These are phyloP conservation scores for Trichoderma koningiopsis DNA, from an alignment of 2,329 filamentous ascomycete species.

Conservation along the genomic window DNA sequence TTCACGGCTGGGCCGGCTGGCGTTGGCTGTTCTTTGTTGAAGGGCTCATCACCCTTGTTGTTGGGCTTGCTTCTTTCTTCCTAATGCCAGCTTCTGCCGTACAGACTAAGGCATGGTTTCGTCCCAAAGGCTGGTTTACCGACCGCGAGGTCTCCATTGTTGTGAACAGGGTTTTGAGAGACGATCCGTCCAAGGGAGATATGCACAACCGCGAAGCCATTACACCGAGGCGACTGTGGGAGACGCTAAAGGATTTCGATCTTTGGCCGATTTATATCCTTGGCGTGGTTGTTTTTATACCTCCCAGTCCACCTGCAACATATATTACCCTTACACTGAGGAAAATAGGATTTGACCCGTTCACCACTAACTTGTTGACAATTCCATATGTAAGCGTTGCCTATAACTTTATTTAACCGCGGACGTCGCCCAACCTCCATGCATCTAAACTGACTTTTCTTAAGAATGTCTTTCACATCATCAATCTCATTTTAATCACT, in stretches of 20 bases:
- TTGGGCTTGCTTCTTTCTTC: conserved; percentile 17
- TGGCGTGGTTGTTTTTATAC: conserved; percentile 2
- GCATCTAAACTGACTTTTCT: background rate
- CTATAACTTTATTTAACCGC: too few species aligned
- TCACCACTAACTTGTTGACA: conserved; percentile 11
- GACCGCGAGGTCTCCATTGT: conserved; percentile 16
- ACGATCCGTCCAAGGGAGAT: conserved; percentile 15
- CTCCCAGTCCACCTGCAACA: conserved; percentile 3
- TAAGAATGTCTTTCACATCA: conserved; percentile 11
- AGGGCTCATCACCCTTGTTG: conserved; percentile 4
- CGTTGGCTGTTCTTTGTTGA: conserved; percentile 17
- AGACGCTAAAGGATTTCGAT: conserved; percentile 15
- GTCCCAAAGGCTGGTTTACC: conserved; percentile 16
- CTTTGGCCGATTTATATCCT: conserved; percentile 21
- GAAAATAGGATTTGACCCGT: conserved; percentile 20
- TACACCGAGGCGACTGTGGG: conserved; percentile 5
- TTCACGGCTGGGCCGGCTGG: conserved; percentile 11
- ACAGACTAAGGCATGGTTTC: conserved; percentile 19
- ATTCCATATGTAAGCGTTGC: background rate
- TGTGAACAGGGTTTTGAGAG: conserved; percentile 10
- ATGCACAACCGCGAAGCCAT: conserved; percentile 19
- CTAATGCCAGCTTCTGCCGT: conserved; percentile 13
- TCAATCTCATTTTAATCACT: conserved; percentile 16
- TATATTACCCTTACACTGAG: conserved; percentile 17
- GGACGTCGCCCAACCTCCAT: background rate